Evolutionary conservation across 257 asterid species (phyloP), one percentile per base, ranked within the genome.

Genomic region (Rhazya stricta): DNA sequence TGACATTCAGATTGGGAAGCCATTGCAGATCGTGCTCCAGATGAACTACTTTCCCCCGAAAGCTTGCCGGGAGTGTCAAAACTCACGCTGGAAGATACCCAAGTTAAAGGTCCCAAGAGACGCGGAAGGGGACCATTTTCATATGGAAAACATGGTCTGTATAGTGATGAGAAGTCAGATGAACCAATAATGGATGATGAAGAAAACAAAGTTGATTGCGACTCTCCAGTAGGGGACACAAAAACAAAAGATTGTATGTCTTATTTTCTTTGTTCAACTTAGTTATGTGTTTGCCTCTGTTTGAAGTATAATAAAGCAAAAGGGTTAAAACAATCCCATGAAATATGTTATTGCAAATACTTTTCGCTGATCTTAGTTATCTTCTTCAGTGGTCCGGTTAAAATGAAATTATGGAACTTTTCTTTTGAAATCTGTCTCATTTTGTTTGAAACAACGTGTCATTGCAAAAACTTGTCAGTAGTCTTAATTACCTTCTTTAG

Each of bases 71-170:
- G 78, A 72, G 81, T 92, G 37, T 87, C 97, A 5, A 83, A 85
- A 72, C 91, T 87, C 56, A 85, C 90, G 25, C 78, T 89, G 75
- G 85, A 87, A 71, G 97, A 84, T 34, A 63, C 85, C 41, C 86
- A 83, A 76, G 80, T 74, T 74, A 86, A 88, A 78, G 76, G 73
- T 69, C 84, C 85, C 77, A 95, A 84, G 73, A 85, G 91, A 27
- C 96, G 97, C 79, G 99, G 99, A 84, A 85, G 99, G 84, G 99
- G 99, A 67, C 84, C 89, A 34, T 95, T 95, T 80, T 75, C 89
- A 25, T 89, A 91, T 77, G 77, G 82, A 76, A 91, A 81, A 76
- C 86, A 82, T 72, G 90, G 91, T 71, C 79, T 95, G 79, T 91
- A 92, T 79, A 95, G 98, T 77, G 99, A 95, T 75, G 84, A 84